These are phyloP conservation scores for Blumeria graminis DNA, from an alignment of 2,329 filamentous ascomycete genomes.

Conservation along the genomic window DNA sequence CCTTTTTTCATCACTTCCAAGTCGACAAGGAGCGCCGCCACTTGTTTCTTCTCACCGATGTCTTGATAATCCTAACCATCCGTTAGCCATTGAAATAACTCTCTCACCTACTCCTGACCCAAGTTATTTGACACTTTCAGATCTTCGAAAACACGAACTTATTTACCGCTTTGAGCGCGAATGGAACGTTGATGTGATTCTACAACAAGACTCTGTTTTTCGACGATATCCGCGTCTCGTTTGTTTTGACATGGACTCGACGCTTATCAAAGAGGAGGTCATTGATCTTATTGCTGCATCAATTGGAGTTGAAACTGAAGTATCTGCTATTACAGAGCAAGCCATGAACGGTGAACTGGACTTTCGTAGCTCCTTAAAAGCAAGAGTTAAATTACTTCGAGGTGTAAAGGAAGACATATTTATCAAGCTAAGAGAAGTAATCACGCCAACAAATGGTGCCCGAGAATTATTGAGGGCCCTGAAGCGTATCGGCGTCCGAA, in stretches of 20 bases:
- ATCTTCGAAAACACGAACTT: constrained; percentile 56
- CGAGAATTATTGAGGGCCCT: constrained; percentile 48
- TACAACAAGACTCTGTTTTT: constrained; percentile 52
- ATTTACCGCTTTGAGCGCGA: constrained; percentile 68
- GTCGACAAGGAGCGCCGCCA: constrained; percentile 24
- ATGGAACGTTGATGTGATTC: constrained; percentile 67
- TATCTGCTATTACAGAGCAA: constrained; percentile 71
- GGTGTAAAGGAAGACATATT: constrained; percentile 63
- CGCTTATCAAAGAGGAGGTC: constrained; percentile 88
- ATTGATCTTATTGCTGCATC: constrained; percentile 84
- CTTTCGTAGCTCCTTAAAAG: constrained; percentile 63
- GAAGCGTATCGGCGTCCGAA: constrained; percentile 58
- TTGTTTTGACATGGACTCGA: constrained; percentile 98
- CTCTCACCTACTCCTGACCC: constrained; percentile 34
- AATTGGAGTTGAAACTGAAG: constrained; percentile 57
- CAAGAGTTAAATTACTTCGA: constrained; percentile 56
- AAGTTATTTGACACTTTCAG: constrained; percentile 39
- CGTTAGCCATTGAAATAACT: constrained; percentile 40
- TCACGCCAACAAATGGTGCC: constrained; percentile 66
- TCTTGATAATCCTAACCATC: constrained; percentile 33
- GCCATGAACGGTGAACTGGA: constrained; percentile 94
- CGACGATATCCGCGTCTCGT: constrained; percentile 63
- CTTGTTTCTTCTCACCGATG: constrained; percentile 38
- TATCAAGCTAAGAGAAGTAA: constrained; percentile 44
- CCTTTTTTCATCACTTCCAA: constrained; percentile 37